A percentile compares a stretch with the other conserved stretches of the same genome.
These are phyloP conservation scores for Paxillus involutus DNA, from an alignment of 768 basidiomycete species.

Conservation along the genomic window DNA sequence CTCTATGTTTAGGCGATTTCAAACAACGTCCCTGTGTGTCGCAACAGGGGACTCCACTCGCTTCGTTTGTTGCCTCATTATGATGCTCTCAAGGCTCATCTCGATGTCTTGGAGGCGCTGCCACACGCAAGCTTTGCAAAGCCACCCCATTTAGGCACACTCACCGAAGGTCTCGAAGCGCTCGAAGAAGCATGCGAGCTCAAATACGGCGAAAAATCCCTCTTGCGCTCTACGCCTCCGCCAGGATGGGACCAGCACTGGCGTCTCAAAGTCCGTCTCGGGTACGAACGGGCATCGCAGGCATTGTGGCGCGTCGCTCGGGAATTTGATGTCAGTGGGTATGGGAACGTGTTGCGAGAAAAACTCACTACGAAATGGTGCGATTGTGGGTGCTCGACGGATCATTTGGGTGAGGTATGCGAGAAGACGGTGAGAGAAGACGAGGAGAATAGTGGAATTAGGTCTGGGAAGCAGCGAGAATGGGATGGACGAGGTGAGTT, in stretches of 20 bases:
- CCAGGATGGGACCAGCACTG: constrained; percentile 57
- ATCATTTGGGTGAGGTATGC: constrained; percentile 75
- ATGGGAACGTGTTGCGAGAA: constrained; percentile 66
- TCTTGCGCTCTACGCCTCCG: constrained; percentile 28
- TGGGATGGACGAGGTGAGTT: constrained; percentile 69
- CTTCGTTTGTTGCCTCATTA: constrained; percentile 62
- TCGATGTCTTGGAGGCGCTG: constrained; percentile 59
- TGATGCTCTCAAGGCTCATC: constrained; percentile 57
- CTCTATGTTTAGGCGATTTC: constrained; percentile 54
- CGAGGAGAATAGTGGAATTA: constrained; percentile 57
- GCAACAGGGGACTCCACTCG: constrained; percentile 65
- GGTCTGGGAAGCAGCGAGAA: constrained; percentile 67
- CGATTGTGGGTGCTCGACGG: constrained; percentile 79
- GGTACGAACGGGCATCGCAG: constrained; percentile 63
- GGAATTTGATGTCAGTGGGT: constrained; percentile 74
- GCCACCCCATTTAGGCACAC: constrained; percentile 62
- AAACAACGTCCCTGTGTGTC: constrained; percentile 66
- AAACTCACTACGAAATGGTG: constrained; percentile 78
- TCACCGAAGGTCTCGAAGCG: constrained; percentile 56
- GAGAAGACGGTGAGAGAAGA: constrained; percentile 71
- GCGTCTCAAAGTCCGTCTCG: constrained; percentile 56
- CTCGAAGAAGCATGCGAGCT: constrained; percentile 66
- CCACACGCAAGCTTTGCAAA: constrained; percentile 59
- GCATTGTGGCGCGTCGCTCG: constrained; percentile 69
- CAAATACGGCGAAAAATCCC: constrained; percentile 46